A percentile compares a stretch with the other conserved stretches of the same genome.
These are phyloP conservation scores for Caloboletus firmus DNA, from an alignment of 1,284 basidiomycete species.

Conservation along the genomic window DNA sequence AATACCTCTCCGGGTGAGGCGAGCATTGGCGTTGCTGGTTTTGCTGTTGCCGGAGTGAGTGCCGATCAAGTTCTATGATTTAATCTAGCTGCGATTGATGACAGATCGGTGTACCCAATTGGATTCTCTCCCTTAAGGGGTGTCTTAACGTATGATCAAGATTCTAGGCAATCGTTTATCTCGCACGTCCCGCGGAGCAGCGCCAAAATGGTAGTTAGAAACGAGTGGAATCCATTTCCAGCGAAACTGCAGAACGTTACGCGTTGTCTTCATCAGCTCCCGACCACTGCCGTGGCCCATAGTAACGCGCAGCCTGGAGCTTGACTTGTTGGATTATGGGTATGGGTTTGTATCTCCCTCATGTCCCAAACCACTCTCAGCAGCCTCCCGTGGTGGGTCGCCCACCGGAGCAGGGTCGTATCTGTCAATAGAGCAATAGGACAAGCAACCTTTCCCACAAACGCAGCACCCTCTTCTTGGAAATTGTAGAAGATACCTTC, in stretches of 20 bases:
- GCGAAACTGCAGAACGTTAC: not conserved
- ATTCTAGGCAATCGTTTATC: not conserved
- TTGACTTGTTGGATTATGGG: not conserved
- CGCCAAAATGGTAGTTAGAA: not conserved
- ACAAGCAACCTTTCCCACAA: not conserved
- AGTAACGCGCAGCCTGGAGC: not conserved
- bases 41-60: not conserved
- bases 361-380: too few species aligned
- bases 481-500: not conserved
- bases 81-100: not conserved
- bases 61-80: too few species aligned
- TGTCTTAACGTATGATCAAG: not conserved
- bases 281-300: not conserved
- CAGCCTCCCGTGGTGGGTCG: too few species aligned
- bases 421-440: not conserved
- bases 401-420: not conserved
- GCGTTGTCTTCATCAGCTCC: not conserved
- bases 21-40: not conserved
- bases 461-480: not conserved
- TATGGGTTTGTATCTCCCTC: too few species aligned
- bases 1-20: not conserved
- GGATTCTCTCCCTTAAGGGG: not conserved
- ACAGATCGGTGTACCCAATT: not conserved
- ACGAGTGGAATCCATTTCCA: not conserved
- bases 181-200: not conserved